A percentile compares a stretch with the other conserved stretches of the same genome.
phyloP scores from a whole-genome alignment of 2,329 filamentous ascomycete species.

The Fusarium liriodendri region DNA sequence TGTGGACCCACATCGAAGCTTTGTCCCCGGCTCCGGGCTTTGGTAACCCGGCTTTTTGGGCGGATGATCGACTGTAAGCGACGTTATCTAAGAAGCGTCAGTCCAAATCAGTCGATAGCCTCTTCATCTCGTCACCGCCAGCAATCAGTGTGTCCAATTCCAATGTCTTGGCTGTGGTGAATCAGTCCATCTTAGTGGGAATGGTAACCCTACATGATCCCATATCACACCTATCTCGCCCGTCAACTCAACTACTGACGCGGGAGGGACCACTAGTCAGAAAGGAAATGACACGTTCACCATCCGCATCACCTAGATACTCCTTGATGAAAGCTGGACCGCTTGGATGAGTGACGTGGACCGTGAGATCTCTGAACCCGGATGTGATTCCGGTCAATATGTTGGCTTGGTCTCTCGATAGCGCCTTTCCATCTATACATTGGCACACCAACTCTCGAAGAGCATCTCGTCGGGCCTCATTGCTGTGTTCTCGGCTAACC shows the following conservation, averaged over 20 bases:
- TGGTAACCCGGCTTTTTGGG: conserved; percentile 18
- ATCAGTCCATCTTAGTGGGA: conserved; percentile 1
- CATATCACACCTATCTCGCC: not conserved
- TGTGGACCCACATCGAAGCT: conserved; percentile 1
- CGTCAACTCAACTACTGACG: not conserved
- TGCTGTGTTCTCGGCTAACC: not conserved
- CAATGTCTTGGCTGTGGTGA: not conserved
- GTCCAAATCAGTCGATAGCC: conserved; percentile 4
- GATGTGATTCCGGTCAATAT: conserved; percentile 45
- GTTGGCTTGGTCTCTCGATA: conserved; percentile 41
- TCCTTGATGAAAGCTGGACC: conserved; percentile 38
- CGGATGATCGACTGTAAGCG: conserved; percentile 20
- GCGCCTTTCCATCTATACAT: conserved; percentile 44
- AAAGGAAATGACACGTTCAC: conserved; percentile 45
- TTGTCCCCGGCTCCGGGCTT: not conserved
- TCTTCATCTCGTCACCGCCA: conserved; percentile 2
- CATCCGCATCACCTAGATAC: conserved; percentile 47
- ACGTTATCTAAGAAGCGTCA: conserved; percentile 3
- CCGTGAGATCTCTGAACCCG: conserved; percentile 43
- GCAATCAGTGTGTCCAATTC: not conserved
- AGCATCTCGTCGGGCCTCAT: not conserved
- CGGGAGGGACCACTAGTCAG: conserved; percentile 38
- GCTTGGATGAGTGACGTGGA: conserved; percentile 28
- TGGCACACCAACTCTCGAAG: conserved; percentile 29
- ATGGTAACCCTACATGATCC: conserved; percentile 14